A percentile compares a stretch with the other conserved stretches of the same genome.
These are phyloP conservation scores for Pichia sp. DNA, from an alignment of 1,139 yeast species.

Conservation along the genomic window DNA sequence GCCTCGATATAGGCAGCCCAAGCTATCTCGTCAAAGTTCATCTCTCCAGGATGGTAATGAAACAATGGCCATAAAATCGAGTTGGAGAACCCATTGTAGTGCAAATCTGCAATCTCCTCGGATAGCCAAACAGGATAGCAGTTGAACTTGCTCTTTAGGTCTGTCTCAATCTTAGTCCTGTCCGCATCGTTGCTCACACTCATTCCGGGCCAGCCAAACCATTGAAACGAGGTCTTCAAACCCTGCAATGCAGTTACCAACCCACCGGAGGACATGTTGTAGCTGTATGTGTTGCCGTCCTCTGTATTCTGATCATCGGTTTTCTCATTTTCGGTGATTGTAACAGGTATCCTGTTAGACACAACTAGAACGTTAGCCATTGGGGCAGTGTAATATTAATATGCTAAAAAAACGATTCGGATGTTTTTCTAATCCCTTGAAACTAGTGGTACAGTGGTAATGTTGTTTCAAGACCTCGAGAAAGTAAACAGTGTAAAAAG, in stretches of 20 bases:
- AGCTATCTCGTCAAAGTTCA: conserved; percentile 94
- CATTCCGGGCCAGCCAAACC: conserved; percentile 98
- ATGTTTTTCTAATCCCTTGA: neutral
- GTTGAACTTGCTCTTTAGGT: conserved; percentile 70
- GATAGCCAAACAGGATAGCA: conserved; percentile 86
- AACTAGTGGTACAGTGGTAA: neutral
- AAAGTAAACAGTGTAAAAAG: neutral
- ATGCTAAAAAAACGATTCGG: neutral
- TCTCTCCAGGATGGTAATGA: conserved; percentile 99
- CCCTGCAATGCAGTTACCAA: conserved; percentile 95
- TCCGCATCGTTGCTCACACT: conserved; percentile 73
- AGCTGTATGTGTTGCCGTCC: conserved; percentile 45
- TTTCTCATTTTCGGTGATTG: conserved; percentile 43
- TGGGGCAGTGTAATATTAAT: neutral
- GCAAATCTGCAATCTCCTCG: conserved; percentile 89
- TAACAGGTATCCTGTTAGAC: conserved; percentile 91
- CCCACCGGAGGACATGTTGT: conserved; percentile 94
- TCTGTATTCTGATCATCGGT: conserved; percentile 33
- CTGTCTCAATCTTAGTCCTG: conserved; percentile 61
- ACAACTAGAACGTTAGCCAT: conserved; percentile 72
- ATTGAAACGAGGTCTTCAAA: conserved; percentile 81
- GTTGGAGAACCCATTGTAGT: conserved; percentile 94
- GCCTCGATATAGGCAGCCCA: conserved; percentile 99
- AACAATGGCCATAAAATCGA: conserved; percentile 94
- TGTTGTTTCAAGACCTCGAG: too few species aligned